Percentiles rank a stretch among this genome's conserved stretches.
Evolutionary conservation across 2,329 filamentous ascomycete species (phyloP).

Genomic region (Bertia moriformis): DNA sequence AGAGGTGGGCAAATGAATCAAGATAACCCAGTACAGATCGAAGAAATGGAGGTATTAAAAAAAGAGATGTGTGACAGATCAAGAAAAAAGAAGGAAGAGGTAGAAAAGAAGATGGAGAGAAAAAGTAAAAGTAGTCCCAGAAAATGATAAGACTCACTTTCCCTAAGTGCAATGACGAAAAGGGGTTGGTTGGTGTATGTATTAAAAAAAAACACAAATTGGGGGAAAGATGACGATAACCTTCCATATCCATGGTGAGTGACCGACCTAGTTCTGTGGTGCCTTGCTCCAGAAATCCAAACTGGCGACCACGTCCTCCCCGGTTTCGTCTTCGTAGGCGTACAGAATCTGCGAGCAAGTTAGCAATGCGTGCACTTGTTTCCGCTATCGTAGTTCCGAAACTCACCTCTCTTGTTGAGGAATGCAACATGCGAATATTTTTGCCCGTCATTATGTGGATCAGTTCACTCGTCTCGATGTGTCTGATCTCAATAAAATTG

Average conservation of each 20-base stretch:
- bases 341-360: slow-evolving; percentile 63
- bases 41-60: too few species aligned
- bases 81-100: too few species aligned
- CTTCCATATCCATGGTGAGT: too few species aligned
- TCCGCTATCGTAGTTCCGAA: neutral
- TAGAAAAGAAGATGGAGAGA: too few species aligned
- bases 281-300: slow-evolving; percentile 83
- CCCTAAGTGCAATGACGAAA: too few species aligned
- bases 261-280: neutral
- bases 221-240: too few species aligned
- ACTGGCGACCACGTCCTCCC: slow-evolving; percentile 84
- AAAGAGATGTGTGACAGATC: too few species aligned
- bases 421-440: slow-evolving; percentile 95
- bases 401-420: slow-evolving; percentile 85
- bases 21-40: too few species aligned
- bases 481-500: slow-evolving; percentile 91
- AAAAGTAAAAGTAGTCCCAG: too few species aligned
- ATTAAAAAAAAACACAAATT: too few species aligned
- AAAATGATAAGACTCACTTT: too few species aligned
- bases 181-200: too few species aligned
- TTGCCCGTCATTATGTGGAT: slow-evolving; percentile 82
- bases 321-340: slow-evolving; percentile 88
- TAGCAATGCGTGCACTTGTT: neutral
- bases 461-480: slow-evolving; percentile 86
- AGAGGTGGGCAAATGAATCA: slow-evolving; percentile 2